Evolutionary conservation across 208 protist species (phyloP).

Genomic region (Acanthamoeba lenticulata): DNA sequence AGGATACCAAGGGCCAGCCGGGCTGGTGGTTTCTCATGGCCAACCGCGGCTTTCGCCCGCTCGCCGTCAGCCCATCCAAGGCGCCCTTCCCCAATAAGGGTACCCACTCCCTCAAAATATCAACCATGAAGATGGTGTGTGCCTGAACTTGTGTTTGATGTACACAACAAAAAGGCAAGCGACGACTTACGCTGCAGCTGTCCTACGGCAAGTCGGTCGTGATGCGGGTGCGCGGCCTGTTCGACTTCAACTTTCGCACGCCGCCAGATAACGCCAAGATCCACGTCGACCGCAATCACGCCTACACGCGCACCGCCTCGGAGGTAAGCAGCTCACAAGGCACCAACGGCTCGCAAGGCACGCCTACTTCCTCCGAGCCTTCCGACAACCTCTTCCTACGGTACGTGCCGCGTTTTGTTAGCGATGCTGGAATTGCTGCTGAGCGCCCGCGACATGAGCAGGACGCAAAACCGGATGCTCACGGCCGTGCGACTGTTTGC

Average conservation of each 20-base stretch:
- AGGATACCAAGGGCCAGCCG: neutral
- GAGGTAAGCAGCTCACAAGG: neutral
- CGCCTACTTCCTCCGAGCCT: neutral
- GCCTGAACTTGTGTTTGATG: neutral
- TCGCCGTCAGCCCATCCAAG: neutral
- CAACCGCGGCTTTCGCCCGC: neutral
- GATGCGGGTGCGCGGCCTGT: neutral
- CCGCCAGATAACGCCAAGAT: neutral
- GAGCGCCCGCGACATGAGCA: neutral
- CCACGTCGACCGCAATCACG: neutral
- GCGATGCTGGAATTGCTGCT: neutral
- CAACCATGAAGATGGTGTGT: neutral
- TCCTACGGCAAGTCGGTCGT: neutral
- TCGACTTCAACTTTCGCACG: neutral
- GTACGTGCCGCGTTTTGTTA: neutral
- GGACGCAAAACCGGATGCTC: neutral
- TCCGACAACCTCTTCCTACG: constrained; percentile 43
- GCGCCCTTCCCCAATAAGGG: neutral
- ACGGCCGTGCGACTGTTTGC: neutral
- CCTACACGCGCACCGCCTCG: neutral
- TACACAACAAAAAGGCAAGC: neutral
- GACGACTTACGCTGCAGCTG: neutral
- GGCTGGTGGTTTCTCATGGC: constrained; percentile 42
- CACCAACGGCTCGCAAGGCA: neutral
- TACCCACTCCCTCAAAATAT: neutral